A percentile compares a stretch with the other conserved stretches of the same genome.
Evolutionary conservation across 2,329 filamentous ascomycete species (phyloP).

Genomic region (Xylaria hypoxylon): DNA sequence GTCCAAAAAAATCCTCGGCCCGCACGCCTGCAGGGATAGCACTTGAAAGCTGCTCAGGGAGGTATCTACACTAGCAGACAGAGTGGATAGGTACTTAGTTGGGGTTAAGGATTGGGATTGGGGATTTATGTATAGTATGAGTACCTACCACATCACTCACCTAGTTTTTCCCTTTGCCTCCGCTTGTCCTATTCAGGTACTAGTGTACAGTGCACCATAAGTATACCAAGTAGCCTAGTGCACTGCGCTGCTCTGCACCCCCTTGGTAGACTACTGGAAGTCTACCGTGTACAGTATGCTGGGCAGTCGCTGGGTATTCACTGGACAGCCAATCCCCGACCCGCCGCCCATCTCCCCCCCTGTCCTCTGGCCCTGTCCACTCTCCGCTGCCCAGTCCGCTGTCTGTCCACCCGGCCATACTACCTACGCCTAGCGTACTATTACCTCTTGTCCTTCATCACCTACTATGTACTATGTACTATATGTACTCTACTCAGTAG

Average conservation of each 20-base stretch:
- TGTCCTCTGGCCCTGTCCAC: slow-evolving; percentile 1
- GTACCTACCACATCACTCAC: not conserved
- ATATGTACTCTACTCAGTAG: not conserved
- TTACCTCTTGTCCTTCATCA: too few relatives aligned
- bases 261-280: not conserved
- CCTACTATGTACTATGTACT: not conserved
- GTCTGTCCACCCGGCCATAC: not conserved
- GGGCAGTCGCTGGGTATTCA: not conserved
- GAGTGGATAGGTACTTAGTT: too few relatives aligned
- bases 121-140: not conserved
- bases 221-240: too few relatives aligned
- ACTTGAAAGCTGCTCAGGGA: not conserved
- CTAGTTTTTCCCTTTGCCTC: slow-evolving; percentile 2
- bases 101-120: not conserved
- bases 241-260: not conserved
- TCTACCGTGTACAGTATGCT: not conserved
- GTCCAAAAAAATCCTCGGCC: slow-evolving; percentile 16
- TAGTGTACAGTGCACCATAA: not conserved
- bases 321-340: not conserved
- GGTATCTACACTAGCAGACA: not conserved
- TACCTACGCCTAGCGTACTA: too few relatives aligned
- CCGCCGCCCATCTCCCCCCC: not conserved
- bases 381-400: slow-evolving; percentile 22
- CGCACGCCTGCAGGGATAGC: slow-evolving; percentile 18
- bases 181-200: not conserved